Conservation (phyloP, 2,329 filamentous ascomycete genomes). For the Tolypocladium album region DNA sequence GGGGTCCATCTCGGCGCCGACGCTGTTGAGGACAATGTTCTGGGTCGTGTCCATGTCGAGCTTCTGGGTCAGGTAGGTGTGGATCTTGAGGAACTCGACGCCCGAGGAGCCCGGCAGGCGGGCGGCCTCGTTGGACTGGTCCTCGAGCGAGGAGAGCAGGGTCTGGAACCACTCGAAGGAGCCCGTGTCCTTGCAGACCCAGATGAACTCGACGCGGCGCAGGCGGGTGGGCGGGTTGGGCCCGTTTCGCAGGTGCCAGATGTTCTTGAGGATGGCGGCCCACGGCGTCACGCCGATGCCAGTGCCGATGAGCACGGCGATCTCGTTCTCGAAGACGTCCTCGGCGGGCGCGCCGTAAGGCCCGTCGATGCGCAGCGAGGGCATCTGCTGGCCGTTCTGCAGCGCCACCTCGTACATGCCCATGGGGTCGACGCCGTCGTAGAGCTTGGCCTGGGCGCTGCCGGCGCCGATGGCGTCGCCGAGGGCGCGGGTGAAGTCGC, state of each 20-base stretch:
- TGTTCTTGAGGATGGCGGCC: constrained; percentile 88
- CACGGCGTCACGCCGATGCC: constrained; percentile 83
- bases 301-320: constrained; percentile 75
- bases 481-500: constrained; percentile 90
- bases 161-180: constrained; percentile 99
- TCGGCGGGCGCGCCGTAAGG: constrained; percentile 95
- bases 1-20: constrained; percentile 79
- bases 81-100: constrained; percentile 87
- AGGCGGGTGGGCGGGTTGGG: constrained; percentile 85
- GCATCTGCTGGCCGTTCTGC: constrained; percentile 89
- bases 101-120: constrained; percentile 56
- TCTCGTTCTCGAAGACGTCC: constrained; percentile 91
- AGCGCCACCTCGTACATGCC: constrained; percentile 98
- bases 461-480: constrained; percentile 93
- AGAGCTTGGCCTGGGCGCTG: constrained; percentile 74
- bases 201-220: constrained; percentile 95
- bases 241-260: constrained; percentile 87
- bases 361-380: constrained; percentile 78
- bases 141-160: constrained; percentile 79
- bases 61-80: constrained; percentile 93
- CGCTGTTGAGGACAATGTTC: constrained; percentile 94
- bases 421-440: constrained; percentile 81
- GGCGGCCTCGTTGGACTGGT: constrained; percentile 64
- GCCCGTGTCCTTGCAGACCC: constrained; percentile 91
- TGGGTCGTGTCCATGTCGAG: constrained; percentile 86